Base-by-base conservation (phyloP, 2,329 filamentous ascomycete species). In the Reticulascus tulasneorum region DNA sequence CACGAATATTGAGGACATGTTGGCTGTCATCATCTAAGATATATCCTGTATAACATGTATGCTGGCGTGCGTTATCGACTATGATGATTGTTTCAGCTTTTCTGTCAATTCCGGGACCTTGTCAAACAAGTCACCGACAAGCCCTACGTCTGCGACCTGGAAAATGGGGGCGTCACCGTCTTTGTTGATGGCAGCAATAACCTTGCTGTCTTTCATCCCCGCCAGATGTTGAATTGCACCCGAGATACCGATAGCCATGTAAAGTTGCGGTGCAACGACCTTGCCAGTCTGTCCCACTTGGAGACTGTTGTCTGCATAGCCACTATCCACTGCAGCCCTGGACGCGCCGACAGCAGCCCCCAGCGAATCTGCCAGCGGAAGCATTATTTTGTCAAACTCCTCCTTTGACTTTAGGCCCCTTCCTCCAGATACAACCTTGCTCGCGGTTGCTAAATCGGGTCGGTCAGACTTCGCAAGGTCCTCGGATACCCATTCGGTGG, bases 141-240 rank as follows among this genome's bases (percentile, higher is more conserved):
- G 70, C 10, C 93, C 93, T 35, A 97, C 89, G 64, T 98, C 93
- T 5, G 93, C 93, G 40, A 98, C 81, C 66, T 98, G 93, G 75
- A 98, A 98, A 52, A 98, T 98, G 20, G 93, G 93, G 38, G 93
- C 93, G 63, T 98, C 93, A 5, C 82, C 72, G 57, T 98, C 93
- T 71, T 98, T 98, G 75, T 98, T 98, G 58, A 98, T 97, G 11
- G 88, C 88, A 16, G 91, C 93, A 67, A 98, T 98, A 40, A 98
- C 93, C 72, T 98, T 98, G 72, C 89, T 96, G 59, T 98, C 93
- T 77, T 98, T 98, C 93, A 98, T 98, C 58, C 93, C 93, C 21
- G 93, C 93, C 65, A 98, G 66, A 72, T 98, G 93, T 68, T 98
- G 93, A 51, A 98, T 98, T 16, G 93, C 93, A 35, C 93, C 93